Percentiles rank a stretch among this genome's conserved stretches.
These are phyloP conservation scores for Myrica gale DNA, from an alignment of 306 rosid species.

Conservation along the genomic window DNA sequence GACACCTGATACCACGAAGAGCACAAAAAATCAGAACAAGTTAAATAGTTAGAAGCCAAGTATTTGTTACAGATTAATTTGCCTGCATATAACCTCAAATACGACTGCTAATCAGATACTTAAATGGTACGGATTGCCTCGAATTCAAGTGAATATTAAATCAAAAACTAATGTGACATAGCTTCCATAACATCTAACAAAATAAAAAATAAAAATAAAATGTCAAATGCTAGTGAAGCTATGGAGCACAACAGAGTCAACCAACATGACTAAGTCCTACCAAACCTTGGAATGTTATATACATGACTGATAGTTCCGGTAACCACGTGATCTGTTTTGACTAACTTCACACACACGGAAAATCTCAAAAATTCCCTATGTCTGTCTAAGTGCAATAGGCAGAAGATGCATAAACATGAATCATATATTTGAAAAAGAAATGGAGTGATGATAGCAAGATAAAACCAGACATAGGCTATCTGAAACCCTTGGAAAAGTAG, in stretches of 20 bases:
- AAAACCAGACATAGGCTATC: neutral
- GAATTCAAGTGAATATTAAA: neutral
- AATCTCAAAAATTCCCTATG: neutral
- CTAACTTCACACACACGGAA: neutral
- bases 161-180: neutral
- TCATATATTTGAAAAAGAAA: neutral
- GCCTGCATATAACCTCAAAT: slow-evolving; percentile 3
- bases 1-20: slow-evolving; percentile 58
- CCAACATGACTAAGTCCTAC: neutral
- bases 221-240: neutral
- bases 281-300: neutral
- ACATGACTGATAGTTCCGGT: neutral
- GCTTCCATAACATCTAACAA: slow-evolving; percentile 3
- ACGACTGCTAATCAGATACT: neutral
- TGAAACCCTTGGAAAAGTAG: neutral
- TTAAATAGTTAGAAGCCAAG: slow-evolving; percentile 18
- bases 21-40: slow-evolving; percentile 13
- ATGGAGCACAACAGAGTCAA: neutral
- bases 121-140: neutral
- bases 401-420: neutral
- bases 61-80: slow-evolving; percentile 2
- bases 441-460: neutral
- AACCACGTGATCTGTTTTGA: neutral
- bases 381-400: neutral
- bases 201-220: neutral